Evolutionary conservation across 78 protist genomes (phyloP).

Genomic region (Dictyostelium purpureum): DNA sequence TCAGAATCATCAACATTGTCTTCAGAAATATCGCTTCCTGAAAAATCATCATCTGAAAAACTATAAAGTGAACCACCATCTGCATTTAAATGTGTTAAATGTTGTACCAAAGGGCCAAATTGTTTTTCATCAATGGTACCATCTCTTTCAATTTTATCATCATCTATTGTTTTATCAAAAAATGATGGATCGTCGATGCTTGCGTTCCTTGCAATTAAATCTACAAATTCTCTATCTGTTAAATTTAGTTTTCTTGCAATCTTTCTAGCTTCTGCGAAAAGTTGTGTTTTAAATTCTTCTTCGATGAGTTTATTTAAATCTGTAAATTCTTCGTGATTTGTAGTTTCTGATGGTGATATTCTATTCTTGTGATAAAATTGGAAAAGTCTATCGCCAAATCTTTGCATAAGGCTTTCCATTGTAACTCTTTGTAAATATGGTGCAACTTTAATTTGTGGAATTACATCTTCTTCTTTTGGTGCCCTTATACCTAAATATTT

Average conservation of each 20-base stretch:
- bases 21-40: too few relatives aligned
- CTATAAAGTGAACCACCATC: background rate
- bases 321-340: background rate
- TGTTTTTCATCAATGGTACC: background rate
- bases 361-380: constrained; percentile 33
- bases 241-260: background rate
- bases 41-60: too few relatives aligned
- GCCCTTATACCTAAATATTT: background rate
- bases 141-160: background rate
- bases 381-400: constrained; percentile 43
- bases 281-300: background rate
- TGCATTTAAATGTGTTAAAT: background rate
- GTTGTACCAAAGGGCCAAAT: background rate
- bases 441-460: background rate
- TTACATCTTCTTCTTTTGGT: background rate
- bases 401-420: constrained; percentile 27
- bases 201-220: background rate
- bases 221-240: background rate
- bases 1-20: too few relatives aligned
- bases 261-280: background rate
- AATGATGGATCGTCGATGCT: background rate
- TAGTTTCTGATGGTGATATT: background rate
- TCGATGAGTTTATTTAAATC: background rate
- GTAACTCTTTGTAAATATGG: background rate
- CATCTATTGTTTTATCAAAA: background rate